Base-by-base conservation (phyloP, 2,329 filamentous ascomycete species). In the Paecilomyces sp. region DNA sequence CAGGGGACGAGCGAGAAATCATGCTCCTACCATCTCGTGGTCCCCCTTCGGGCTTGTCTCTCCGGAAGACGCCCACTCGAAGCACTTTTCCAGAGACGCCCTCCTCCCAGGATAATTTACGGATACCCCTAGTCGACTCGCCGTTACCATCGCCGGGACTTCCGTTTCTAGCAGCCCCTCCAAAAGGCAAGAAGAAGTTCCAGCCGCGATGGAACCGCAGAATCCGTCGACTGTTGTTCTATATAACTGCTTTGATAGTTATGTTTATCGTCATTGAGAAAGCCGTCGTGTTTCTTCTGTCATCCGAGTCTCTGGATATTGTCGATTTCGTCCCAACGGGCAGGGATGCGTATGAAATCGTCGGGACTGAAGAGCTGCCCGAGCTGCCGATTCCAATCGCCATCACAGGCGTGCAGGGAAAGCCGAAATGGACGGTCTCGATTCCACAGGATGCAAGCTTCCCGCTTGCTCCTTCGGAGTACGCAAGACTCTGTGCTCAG, bases 381-480 rank as follows among this genome's bases (percentile, higher is more conserved):
- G 81, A 88, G 30, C 86, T 89, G 62, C 87, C 90, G 0, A 88
- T 88, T 0, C 88, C 90, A 0, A 81, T 94, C 22, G 81, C 90
- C 5, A 80, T 92, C 54, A 84, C 81, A 13, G 89, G 92, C 73
- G 76, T 79, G 28, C 78, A 80, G 53, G 88, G 88, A 2, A 82
- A 81, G 57, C 79, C 85, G 11, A 88, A 84, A 70, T 95, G 91
- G 91, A 94, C 91, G 0, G 83, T 95, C 11, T 91, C 85, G 1
- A 92, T 96, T 41, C 91, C 91, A 0, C 79, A 81, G 6, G 81
- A 81, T 60, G 78, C 81, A 54, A 77, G 80, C 3, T 93, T 93
- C 61, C 91, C 91, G 1, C 73, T 94, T 2, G 74, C 80, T 0
- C 81, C 84, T 22, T 74, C 81, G 9, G 83, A 91, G 62, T 94